phyloP scores from a whole-genome alignment of 768 basidiomycete genomes.

The Hortiboletus campestris region DNA sequence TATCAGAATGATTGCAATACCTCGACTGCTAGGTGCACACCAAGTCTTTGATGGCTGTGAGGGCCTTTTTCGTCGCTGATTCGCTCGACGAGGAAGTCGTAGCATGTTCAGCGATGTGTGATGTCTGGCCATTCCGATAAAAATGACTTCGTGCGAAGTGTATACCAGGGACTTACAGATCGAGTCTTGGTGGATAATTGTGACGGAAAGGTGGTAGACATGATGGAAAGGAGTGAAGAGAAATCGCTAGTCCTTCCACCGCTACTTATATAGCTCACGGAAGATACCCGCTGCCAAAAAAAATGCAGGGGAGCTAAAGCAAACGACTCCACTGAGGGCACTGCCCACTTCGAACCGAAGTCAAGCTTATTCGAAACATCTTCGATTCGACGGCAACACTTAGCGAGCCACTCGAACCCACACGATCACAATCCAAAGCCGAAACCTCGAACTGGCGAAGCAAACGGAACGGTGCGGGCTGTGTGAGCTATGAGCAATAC shows the following conservation, averaged over 20 bases:
- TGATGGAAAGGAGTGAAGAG: conserved; percentile 9
- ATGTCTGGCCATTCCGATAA: conserved; percentile 8
- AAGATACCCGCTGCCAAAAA: conserved; percentile 14
- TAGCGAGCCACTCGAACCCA: too few species aligned
- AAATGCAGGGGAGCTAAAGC: too few species aligned
- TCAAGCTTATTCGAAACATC: too few species aligned
- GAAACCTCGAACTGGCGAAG: too few species aligned
- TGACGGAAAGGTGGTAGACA: conserved; percentile 29
- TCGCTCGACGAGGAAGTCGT: conserved; percentile 11
- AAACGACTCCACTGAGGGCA: too few species aligned
- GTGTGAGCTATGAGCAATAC: too few species aligned
- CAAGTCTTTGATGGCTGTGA: conserved; percentile 30
- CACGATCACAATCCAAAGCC: too few species aligned
- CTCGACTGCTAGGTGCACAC: conserved; percentile 6
- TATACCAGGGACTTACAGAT: conserved; percentile 16
- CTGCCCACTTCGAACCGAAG: too few species aligned
- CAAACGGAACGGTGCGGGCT: too few species aligned
- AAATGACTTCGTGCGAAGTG: background rate
- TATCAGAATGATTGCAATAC: background rate
- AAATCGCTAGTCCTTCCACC: background rate
- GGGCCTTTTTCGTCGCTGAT: conserved; percentile 21
- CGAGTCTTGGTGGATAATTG: conserved; percentile 30
- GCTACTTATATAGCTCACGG: conserved; percentile 31
- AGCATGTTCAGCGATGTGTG: conserved; percentile 14
- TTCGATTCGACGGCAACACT: too few species aligned